Percentiles rank a stretch among this genome's conserved stretches.
Conservation (phyloP, 805 yeast genomes). For the Cyberlindnera suaveolens region DNA sequence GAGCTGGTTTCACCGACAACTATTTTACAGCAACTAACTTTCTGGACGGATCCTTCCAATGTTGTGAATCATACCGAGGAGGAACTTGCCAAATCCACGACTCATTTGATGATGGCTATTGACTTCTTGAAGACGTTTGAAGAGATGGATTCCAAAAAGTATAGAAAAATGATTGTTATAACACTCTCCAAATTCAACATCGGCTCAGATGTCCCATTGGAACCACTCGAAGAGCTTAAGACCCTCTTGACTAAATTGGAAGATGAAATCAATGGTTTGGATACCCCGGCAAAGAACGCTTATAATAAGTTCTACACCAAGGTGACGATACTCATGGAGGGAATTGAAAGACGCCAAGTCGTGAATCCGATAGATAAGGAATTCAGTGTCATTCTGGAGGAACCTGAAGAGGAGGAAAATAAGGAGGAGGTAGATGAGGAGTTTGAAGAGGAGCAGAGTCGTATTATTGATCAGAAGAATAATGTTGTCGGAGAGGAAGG, state of each 20-base stretch:
- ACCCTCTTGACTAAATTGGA: constrained; percentile 25
- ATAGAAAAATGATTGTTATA: constrained; percentile 45
- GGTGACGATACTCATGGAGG: constrained; percentile 16
- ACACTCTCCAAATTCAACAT: constrained; percentile 44
- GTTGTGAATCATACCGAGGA: constrained; percentile 44
- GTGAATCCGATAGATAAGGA: constrained; percentile 20
- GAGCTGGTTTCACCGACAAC: constrained; percentile 36
- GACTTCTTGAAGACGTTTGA: constrained; percentile 48
- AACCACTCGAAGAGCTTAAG: constrained; percentile 22
- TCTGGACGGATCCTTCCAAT: constrained; percentile 81
- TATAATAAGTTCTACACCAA: constrained; percentile 25
- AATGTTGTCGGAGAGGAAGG: constrained; percentile 1
- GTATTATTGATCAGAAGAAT: constrained; percentile 4
- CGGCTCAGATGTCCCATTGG: constrained; percentile 26
- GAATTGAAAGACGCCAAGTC: constrained; percentile 14
- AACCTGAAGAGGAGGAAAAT: constrained; percentile 17
- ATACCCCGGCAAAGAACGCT: constrained; percentile 29
- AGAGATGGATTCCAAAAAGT: constrained; percentile 40
- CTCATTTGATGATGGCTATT: constrained; percentile 51
- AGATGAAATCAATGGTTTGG: constrained; percentile 26
- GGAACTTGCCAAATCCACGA: constrained; percentile 34
- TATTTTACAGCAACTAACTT: constrained; percentile 63
- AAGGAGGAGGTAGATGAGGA: constrained; percentile 23
- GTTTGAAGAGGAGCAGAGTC: constrained; percentile 14
- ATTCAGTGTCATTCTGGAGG: constrained; percentile 21